Conservation (phyloP, 1,284 basidiomycete species). For the Coriolopsis trogii region DNA sequence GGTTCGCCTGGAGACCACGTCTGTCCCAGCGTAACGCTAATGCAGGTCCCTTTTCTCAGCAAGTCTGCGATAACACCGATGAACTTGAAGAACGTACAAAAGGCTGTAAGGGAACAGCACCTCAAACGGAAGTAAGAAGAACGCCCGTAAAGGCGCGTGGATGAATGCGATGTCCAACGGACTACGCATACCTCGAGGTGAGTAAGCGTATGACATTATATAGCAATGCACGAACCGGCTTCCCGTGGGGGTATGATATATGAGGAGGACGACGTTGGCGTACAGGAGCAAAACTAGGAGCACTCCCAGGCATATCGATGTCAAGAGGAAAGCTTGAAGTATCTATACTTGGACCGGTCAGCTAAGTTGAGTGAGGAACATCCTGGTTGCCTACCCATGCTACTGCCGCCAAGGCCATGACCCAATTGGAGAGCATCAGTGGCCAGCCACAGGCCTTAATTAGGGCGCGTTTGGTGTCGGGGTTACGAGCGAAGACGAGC, state of each 20-base stretch:
- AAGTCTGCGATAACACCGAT: not conserved
- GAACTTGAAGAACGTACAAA: conserved; percentile 42
- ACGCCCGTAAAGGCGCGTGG: conserved; percentile 74
- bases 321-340: conserved; percentile 60
- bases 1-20: conserved; percentile 45
- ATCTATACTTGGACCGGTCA: conserved; percentile 41
- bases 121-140: conserved; percentile 58
- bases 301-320: conserved; percentile 64
- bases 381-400: conserved; percentile 59
- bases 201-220: not conserved
- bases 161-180: conserved; percentile 70
- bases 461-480: conserved; percentile 78
- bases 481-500: conserved; percentile 69
- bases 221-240: conserved; percentile 20
- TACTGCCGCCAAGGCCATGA: conserved; percentile 84
- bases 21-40: conserved; percentile 57
- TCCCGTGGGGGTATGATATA: conserved; percentile 61
- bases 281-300: conserved; percentile 63
- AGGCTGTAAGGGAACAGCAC: conserved; percentile 53
- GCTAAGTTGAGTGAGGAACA: not conserved
- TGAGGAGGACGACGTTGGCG: conserved; percentile 65
- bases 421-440: conserved; percentile 80
- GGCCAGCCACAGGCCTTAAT: conserved; percentile 79
- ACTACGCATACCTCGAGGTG: conserved; percentile 39
- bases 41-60: too few relatives aligned